A percentile compares a stretch with the other conserved stretches of the same genome.
Conservation (phyloP, 495 filamentous ascomycete species). For the Aspergillus sclerotioniger region DNA sequence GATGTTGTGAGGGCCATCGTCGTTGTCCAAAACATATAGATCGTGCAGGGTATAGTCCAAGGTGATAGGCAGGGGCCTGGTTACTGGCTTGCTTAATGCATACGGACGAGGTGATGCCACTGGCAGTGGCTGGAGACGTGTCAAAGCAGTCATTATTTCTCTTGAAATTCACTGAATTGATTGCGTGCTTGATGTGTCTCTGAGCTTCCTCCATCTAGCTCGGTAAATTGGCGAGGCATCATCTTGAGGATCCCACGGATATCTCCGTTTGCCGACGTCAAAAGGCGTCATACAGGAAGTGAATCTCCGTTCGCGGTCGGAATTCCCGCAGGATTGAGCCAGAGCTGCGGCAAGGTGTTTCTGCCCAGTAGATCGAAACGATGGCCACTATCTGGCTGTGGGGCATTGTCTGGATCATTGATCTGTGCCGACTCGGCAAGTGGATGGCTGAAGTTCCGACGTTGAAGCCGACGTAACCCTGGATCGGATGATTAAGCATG, state of each 20-base stretch:
- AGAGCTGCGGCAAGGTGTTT: too few relatives aligned
- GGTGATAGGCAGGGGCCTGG: background rate
- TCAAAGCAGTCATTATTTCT: background rate
- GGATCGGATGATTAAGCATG: too few relatives aligned
- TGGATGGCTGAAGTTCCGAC: too few relatives aligned
- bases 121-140: background rate
- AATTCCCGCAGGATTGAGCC: background rate
- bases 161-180: too few relatives aligned
- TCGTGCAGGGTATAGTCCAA: slow-evolving; percentile 12
- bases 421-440: too few relatives aligned
- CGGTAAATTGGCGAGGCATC: too few relatives aligned
- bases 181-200: too few relatives aligned
- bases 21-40: slow-evolving; percentile 9
- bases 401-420: background rate
- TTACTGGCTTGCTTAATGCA: background rate
- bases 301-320: background rate
- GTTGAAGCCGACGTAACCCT: too few relatives aligned
- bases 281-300: background rate
- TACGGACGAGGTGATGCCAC: background rate
- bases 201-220: too few relatives aligned
- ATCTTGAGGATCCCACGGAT: background rate
- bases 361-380: too few relatives aligned
- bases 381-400: background rate
- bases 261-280: background rate
- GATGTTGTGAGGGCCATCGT: background rate